A percentile compares a stretch with the other conserved stretches of the same genome.
These are phyloP conservation scores for Fusarium sp. DNA, from an alignment of 2,329 filamentous ascomycete genomes.

Conservation along the genomic window DNA sequence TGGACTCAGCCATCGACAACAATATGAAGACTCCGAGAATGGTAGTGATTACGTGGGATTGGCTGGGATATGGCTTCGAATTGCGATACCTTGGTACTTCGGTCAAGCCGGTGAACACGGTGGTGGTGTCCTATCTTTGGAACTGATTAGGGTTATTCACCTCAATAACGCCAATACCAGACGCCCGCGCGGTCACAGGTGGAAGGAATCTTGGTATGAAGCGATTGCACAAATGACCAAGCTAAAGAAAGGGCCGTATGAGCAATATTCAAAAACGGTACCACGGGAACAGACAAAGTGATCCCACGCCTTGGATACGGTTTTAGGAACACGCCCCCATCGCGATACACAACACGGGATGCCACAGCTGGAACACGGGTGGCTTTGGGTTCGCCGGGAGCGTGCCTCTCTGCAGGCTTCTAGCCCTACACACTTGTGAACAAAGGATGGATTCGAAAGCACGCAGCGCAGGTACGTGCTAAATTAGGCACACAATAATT, in stretches of 20 bases:
- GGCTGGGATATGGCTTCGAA: conserved; percentile 14
- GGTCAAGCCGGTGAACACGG: conserved; percentile 19
- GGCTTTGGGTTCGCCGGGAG: conserved; percentile 34
- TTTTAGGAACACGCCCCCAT: conserved; percentile 37
- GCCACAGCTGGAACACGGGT: conserved; percentile 30
- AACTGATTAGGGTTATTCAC: conserved; percentile 33
- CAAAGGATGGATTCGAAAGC: conserved; percentile 23
- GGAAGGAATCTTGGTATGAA: conserved; percentile 23
- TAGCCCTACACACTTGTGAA: conserved; percentile 33
- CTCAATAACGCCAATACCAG: conserved; percentile 1
- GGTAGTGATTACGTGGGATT: conserved; percentile 32
- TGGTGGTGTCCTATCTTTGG: conserved; percentile 28
- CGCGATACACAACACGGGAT: conserved; percentile 27
- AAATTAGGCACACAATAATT: conserved; percentile 35
- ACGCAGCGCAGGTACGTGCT: conserved; percentile 32
- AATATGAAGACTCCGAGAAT: conserved; percentile 29
- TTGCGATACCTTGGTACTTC: conserved; percentile 18
- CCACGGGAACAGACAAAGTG: conserved; percentile 36
- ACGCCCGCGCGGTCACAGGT: conserved; percentile 16
- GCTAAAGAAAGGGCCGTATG: conserved; percentile 33
- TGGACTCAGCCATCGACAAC: conserved; percentile 32
- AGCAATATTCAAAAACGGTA: conserved; percentile 33
- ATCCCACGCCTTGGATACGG: conserved; percentile 17
- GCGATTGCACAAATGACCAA: conserved; percentile 28
- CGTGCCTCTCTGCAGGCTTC: conserved; percentile 27